These are phyloP conservation scores for Suillus variegatus DNA, from an alignment of 768 basidiomycete species.

Conservation along the genomic window DNA sequence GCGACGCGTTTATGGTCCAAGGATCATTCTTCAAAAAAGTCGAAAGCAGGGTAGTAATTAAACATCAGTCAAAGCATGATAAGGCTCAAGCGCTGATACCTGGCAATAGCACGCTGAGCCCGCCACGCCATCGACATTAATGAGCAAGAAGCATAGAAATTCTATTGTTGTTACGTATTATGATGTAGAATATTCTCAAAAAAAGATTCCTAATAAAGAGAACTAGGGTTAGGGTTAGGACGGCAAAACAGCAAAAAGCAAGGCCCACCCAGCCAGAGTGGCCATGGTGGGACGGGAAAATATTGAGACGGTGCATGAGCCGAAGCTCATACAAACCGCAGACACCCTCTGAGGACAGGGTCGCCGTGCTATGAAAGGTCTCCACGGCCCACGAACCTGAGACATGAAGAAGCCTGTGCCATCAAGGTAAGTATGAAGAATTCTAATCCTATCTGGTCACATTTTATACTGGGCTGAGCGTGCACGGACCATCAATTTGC, in stretches of 20 bases:
- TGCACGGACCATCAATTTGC: conserved; percentile 27
- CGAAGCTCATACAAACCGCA: conserved; percentile 56
- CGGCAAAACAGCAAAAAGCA: conserved; percentile 16
- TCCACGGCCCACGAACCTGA: conserved; percentile 57
- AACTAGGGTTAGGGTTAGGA: conserved; percentile 32
- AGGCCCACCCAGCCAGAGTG: conserved; percentile 54
- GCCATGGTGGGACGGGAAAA: conserved; percentile 71
- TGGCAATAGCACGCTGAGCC: background rate
- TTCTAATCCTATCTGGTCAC: accelerated
- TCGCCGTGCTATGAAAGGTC: conserved; percentile 58
- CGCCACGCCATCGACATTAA: no score
- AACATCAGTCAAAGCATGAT: no score
- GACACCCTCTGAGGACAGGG: conserved; percentile 50
- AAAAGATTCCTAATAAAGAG: no score
- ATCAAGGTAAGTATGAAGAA: conserved; percentile 64
- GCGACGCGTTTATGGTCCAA: no score
- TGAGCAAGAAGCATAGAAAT: no score
- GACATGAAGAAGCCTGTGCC: conserved; percentile 56
- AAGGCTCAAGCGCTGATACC: no score
- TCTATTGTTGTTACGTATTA: no score
- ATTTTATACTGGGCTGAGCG: conserved; percentile 17
- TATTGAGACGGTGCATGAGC: conserved; percentile 80
- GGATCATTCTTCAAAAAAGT: no score
- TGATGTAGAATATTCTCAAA: no score
- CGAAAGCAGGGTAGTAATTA: no score